Conservation (phyloP, 768 basidiomycete genomes). For the Leccinum incarnatum region DNA sequence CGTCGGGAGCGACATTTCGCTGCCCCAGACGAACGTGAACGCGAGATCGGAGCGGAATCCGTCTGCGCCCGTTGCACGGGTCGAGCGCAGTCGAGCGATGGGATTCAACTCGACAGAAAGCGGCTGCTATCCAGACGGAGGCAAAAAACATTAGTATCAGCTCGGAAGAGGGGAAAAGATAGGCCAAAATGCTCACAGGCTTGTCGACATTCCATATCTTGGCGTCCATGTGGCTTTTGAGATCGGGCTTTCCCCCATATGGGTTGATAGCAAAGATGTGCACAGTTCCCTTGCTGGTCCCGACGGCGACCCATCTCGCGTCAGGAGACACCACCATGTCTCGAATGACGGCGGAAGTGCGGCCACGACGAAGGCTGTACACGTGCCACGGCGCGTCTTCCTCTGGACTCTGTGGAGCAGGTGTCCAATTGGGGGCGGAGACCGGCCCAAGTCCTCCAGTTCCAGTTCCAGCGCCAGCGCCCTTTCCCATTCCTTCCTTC, state of each 20-base stretch:
- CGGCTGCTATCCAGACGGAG: constrained; percentile 40
- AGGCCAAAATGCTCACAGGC: constrained; percentile 35
- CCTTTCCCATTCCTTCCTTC: constrained; percentile 1
- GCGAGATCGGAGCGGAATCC: constrained; percentile 43
- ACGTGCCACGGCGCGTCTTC: constrained; percentile 46
- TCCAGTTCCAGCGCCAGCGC: background rate
- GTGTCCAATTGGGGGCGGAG: constrained; percentile 1
- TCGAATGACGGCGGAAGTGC: constrained; percentile 64
- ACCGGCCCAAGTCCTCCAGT: background rate
- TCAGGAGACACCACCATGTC: constrained; percentile 42
- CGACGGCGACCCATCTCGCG: constrained; percentile 67
- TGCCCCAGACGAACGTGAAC: constrained; percentile 49
- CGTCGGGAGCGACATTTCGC: constrained; percentile 35
- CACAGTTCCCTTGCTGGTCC: constrained; percentile 59
- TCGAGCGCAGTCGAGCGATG: constrained; percentile 50
- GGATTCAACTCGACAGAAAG: constrained; percentile 54
- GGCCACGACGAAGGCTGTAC: constrained; percentile 70
- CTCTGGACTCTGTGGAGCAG: constrained; percentile 3
- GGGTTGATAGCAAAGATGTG: constrained; percentile 79
- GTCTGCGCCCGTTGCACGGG: constrained; percentile 27
- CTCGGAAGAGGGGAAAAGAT: background rate
- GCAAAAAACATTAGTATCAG: background rate
- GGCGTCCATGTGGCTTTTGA: constrained; percentile 57
- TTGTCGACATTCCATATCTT: constrained; percentile 53
- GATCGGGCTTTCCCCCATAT: constrained; percentile 67